Conservation (phyloP, 1,284 basidiomycete species). For the Heliocybe sulcata region DNA sequence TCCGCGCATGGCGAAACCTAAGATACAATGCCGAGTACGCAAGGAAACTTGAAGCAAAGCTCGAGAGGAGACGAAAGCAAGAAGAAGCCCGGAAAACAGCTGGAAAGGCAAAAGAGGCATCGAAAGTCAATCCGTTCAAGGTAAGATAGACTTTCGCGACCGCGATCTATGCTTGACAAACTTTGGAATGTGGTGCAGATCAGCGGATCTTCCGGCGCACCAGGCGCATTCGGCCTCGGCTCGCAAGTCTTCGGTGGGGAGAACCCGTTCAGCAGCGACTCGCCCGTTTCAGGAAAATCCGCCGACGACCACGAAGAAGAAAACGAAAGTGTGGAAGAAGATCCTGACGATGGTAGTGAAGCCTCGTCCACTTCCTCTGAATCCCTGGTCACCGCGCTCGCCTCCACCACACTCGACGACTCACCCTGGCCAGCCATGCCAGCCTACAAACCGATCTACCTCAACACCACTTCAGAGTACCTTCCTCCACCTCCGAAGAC, state of each 20-base stretch:
- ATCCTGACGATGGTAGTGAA: constrained; percentile 8
- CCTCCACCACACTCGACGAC: constrained; percentile 44
- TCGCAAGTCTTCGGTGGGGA: constrained; percentile 52
- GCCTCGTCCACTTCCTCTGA: constrained; percentile 19
- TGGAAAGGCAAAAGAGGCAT: constrained; percentile 20
- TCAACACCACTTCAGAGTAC: constrained; percentile 68
- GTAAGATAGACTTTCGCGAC: constrained; percentile 22
- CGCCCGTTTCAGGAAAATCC: neutral
- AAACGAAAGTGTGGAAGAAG: constrained; percentile 6
- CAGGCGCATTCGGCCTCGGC: constrained; percentile 46
- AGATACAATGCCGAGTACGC: constrained; percentile 69
- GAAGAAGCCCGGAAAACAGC: constrained; percentile 26
- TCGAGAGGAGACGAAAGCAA: constrained; percentile 20
- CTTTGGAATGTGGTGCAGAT: too few species aligned
- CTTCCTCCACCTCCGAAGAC: constrained; percentile 42
- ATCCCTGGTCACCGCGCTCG: constrained; percentile 48
- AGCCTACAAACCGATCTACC: constrained; percentile 58
- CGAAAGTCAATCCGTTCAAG: constrained; percentile 61
- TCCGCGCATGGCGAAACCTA: constrained; percentile 73
- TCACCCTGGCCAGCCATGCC: constrained; percentile 61
- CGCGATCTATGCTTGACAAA: constrained; percentile 21
- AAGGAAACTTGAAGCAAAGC: constrained; percentile 49
- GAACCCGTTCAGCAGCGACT: neutral
- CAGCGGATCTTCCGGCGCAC: constrained; percentile 14
- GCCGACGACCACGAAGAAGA: neutral